A percentile compares a stretch with the other conserved stretches of the same genome.
These are phyloP conservation scores for Macrocybe gigantea DNA, from an alignment of 768 basidiomycete genomes.

Conservation along the genomic window DNA sequence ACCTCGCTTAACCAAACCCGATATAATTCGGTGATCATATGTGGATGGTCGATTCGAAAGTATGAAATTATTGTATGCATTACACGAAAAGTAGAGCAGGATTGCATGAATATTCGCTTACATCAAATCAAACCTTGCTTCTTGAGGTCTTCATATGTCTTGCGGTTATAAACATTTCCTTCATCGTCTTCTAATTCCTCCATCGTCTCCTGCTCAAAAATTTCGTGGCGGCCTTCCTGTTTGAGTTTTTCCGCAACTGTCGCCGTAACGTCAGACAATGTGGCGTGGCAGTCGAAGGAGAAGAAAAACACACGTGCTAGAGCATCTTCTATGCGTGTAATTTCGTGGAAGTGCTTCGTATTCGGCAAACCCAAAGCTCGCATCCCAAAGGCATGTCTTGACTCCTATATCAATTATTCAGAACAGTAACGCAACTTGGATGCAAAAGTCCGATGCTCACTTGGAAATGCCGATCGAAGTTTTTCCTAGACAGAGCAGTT, in stretches of 20 bases:
- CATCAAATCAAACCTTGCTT: conserved; percentile 84
- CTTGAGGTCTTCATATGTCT: conserved; percentile 96
- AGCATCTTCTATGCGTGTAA: conserved; percentile 95
- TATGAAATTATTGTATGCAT: neutral
- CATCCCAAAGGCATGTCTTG: conserved; percentile 97
- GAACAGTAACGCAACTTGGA: neutral
- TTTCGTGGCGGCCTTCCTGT: conserved; percentile 91
- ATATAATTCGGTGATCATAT: neutral
- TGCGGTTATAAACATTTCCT: conserved; percentile 96
- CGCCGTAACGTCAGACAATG: conserved; percentile 1
- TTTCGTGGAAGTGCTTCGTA: conserved; percentile 99
- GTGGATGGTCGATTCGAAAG: neutral
- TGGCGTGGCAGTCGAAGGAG: neutral
- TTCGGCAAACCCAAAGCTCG: conserved; percentile 94
- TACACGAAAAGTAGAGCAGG: conserved; percentile 1
- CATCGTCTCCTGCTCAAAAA: conserved; percentile 90
- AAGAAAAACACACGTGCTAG: conserved; percentile 66
- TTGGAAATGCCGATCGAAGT: conserved; percentile 95
- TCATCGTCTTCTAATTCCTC: conserved; percentile 98
- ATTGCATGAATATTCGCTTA: neutral
- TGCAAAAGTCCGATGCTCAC: conserved; percentile 24
- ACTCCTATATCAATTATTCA: conserved; percentile 52
- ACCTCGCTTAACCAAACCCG: conserved; percentile 23
- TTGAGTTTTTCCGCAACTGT: conserved; percentile 96
- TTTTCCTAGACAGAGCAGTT: conserved; percentile 54